phyloP scores from a whole-genome alignment of 306 rosid species.

The Dicorynia guianensis region DNA sequence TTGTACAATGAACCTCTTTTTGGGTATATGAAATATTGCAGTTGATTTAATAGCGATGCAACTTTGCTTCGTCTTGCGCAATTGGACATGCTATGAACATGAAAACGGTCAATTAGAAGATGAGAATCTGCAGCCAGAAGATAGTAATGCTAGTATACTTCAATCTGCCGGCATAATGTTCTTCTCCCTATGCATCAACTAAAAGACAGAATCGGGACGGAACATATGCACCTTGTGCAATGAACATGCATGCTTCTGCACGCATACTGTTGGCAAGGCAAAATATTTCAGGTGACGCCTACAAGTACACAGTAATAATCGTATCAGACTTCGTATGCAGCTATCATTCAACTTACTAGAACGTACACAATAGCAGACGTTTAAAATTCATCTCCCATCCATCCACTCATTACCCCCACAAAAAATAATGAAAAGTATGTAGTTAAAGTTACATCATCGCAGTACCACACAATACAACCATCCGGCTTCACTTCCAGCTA shows the following conservation, averaged over 20 bases:
- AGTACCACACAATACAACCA: slow-evolving; percentile 46
- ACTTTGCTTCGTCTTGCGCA: slow-evolving; percentile 58
- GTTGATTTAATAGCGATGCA: slow-evolving; percentile 40
- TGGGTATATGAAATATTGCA: slow-evolving; percentile 33
- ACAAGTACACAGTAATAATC: not conserved
- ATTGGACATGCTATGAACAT: slow-evolving; percentile 69
- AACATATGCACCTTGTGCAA: too few relatives aligned
- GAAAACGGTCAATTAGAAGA: slow-evolving; percentile 39
- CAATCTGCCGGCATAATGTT: slow-evolving; percentile 52
- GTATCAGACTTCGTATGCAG: not conserved
- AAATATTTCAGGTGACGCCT: too few relatives aligned
- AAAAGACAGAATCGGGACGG: too few relatives aligned
- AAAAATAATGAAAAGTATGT: not conserved
- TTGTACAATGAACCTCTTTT: too few relatives aligned
- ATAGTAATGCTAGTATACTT: slow-evolving; percentile 34
- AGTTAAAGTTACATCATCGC: slow-evolving; percentile 48
- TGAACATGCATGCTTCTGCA: too few relatives aligned
- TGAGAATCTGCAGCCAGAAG: slow-evolving; percentile 52
- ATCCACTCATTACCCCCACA: too few relatives aligned
- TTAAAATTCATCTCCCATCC: slow-evolving; percentile 16
- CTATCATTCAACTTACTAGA: slow-evolving; percentile 32
- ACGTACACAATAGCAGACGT: slow-evolving; percentile 38
- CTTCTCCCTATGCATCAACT: slow-evolving; percentile 17
- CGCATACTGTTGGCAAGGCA: too few relatives aligned
- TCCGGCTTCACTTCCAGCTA: slow-evolving; percentile 60